phyloP scores from a whole-genome alignment of 2,329 filamentous ascomycete genomes.

The Coniella vitis region DNA sequence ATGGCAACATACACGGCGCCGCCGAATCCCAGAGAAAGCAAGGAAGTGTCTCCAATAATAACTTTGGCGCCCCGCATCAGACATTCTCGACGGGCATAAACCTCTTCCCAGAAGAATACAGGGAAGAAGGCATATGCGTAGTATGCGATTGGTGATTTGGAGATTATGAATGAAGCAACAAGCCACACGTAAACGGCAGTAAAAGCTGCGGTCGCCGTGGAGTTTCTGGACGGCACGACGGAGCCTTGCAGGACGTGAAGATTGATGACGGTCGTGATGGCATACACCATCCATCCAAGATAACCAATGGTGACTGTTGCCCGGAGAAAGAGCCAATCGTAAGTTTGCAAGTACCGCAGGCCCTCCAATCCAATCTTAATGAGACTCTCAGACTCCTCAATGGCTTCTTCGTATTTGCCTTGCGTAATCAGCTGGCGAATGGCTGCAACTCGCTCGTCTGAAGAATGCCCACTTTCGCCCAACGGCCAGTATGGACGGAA shows the following conservation, averaged over 20 bases:
- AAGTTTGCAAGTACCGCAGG: slow-evolving; percentile 89
- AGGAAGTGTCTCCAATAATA: slow-evolving; percentile 57
- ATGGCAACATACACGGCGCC: slow-evolving; percentile 62
- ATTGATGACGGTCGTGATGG: slow-evolving; percentile 81
- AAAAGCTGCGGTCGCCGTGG: slow-evolving; percentile 57
- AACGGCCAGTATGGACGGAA: slow-evolving; percentile 73
- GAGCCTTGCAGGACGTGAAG: slow-evolving; percentile 74
- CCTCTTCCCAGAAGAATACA: slow-evolving; percentile 93
- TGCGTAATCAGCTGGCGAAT: slow-evolving; percentile 63
- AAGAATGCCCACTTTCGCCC: slow-evolving; percentile 52
- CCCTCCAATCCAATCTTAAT: slow-evolving; percentile 74
- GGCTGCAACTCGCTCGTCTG: slow-evolving; percentile 58
- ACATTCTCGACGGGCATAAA: slow-evolving; percentile 69
- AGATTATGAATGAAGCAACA: slow-evolving; percentile 73
- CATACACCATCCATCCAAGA: slow-evolving; percentile 91
- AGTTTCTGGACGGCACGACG: slow-evolving; percentile 56
- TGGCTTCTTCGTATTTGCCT: slow-evolving; percentile 67
- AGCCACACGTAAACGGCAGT: slow-evolving; percentile 67
- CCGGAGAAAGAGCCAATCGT: slow-evolving; percentile 94
- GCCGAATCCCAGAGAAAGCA: slow-evolving; percentile 50
- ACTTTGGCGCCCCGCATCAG: slow-evolving; percentile 58
- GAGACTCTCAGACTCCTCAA: slow-evolving; percentile 68
- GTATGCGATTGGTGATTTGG: slow-evolving; percentile 74
- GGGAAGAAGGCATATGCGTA: slow-evolving; percentile 92
- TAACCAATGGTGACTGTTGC: slow-evolving; percentile 86